Conservation (phyloP, 371 early-diverging fungal genomes). For the Amoeboaphelidium protococcarum region DNA sequence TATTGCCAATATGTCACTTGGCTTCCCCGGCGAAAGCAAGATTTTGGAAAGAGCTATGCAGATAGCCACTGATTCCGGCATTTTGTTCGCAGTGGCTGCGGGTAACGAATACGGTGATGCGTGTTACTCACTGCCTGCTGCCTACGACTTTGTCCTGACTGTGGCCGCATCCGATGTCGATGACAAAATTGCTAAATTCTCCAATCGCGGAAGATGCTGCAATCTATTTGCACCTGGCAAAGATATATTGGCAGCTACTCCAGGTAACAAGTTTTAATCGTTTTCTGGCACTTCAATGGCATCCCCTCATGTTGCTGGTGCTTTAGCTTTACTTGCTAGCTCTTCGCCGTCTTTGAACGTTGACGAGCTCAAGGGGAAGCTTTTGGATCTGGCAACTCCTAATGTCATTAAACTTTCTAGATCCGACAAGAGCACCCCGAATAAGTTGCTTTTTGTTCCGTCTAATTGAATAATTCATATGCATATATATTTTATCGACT, state of each 20-base stretch:
- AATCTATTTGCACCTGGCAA: constrained; percentile 15
- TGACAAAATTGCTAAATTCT: constrained; percentile 3
- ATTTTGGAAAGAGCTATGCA: constrained; percentile 3
- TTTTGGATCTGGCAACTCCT: too few relatives aligned
- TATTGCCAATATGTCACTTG: constrained; percentile 1
- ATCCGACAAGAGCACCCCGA: too few relatives aligned
- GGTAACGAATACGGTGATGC: constrained; percentile 19
- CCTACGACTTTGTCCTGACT: constrained; percentile 12
- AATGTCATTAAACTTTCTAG: too few relatives aligned
- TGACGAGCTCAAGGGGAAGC: too few relatives aligned
- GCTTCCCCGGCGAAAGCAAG: background rate
- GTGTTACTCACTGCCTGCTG: constrained; percentile 15
- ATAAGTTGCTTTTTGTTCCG: too few relatives aligned
- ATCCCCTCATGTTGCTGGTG: constrained; percentile 18
- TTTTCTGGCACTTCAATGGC: constrained; percentile 22
- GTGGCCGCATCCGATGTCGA: constrained; percentile 8
- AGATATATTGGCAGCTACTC: too few relatives aligned
- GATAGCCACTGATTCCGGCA: constrained; percentile 8
- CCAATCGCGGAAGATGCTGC: constrained; percentile 11
- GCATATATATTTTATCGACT: too few relatives aligned
- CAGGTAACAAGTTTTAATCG: too few relatives aligned
- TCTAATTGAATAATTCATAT: too few relatives aligned
- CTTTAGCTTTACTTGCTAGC: constrained; percentile 13
- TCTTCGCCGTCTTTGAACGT: too few relatives aligned
- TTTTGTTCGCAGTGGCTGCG: constrained; percentile 17